These are phyloP conservation scores for Isatis tinctoria DNA, from an alignment of 345 rosid species.

Conservation along the genomic window DNA sequence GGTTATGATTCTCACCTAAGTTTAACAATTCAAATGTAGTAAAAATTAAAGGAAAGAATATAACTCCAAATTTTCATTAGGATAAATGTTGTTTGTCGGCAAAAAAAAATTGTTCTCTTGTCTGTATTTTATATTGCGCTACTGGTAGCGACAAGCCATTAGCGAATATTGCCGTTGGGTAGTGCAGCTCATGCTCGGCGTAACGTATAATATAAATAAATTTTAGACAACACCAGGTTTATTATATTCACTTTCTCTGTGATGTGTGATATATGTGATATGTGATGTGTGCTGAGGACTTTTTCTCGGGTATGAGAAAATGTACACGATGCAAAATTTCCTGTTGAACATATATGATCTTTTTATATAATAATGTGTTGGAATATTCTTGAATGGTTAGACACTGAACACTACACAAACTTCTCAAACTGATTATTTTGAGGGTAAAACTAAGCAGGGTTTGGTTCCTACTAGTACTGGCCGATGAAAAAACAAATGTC, in stretches of 20 bases:
- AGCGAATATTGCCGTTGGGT: constrained; percentile 32
- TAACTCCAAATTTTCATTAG: too few relatives aligned
- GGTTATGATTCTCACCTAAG: too few relatives aligned
- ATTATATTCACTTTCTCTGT: not conserved
- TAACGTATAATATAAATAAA: not conserved
- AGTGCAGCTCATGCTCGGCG: constrained; percentile 31
- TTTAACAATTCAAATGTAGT: too few relatives aligned
- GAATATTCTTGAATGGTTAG: constrained; percentile 7
- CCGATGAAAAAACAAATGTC: not conserved
- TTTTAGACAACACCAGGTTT: not conserved
- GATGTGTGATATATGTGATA: not conserved
- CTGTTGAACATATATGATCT: not conserved
- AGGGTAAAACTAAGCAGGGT: not conserved
- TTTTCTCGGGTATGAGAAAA: not conserved
- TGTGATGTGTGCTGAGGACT: not conserved
- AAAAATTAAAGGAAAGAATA: too few relatives aligned
- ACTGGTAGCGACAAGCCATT: constrained; percentile 24
- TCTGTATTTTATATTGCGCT: constrained; percentile 15
- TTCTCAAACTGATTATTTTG: not conserved
- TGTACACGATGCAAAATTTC: constrained; percentile 23
- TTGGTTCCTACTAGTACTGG: not conserved
- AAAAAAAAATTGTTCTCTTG: not conserved
- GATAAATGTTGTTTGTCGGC: too few relatives aligned
- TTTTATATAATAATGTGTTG: not conserved
- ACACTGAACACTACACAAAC: constrained; percentile 1